Conservation (phyloP, 371 early-diverging fungal species). For the Mortierella sp. region DNA sequence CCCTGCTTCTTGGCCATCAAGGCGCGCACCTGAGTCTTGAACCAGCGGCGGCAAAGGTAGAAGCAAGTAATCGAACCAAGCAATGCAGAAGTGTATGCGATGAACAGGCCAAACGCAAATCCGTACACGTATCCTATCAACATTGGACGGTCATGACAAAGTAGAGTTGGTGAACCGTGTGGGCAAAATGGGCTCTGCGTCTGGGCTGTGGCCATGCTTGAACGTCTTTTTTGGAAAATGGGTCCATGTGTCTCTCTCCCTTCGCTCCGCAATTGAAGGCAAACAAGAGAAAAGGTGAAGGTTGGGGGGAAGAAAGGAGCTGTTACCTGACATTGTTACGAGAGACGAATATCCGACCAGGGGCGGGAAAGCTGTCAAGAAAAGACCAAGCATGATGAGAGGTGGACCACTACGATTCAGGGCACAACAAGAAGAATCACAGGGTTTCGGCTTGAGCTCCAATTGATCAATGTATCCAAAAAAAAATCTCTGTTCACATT, state of each 20-base stretch:
- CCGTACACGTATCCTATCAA: conserved; percentile 71
- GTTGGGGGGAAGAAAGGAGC: background rate
- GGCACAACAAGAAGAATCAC: too few species aligned
- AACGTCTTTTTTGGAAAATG: too few species aligned
- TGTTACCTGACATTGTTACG: conserved; percentile 63
- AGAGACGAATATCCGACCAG: conserved; percentile 73
- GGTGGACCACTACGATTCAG: conserved; percentile 36
- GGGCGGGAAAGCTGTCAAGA: conserved; percentile 74
- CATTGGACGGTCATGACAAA: too few species aligned
- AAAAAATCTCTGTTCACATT: background rate
- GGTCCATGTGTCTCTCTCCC: background rate
- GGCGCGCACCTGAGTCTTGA: conserved; percentile 60
- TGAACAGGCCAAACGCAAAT: conserved; percentile 65
- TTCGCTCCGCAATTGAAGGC: background rate
- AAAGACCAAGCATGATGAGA: conserved; percentile 50
- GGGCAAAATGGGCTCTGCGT: too few species aligned
- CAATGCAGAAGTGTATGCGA: conserved; percentile 72
- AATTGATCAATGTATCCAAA: background rate
- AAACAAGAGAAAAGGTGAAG: too few species aligned
- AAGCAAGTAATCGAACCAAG: conserved; percentile 73
- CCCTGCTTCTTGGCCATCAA: conserved; percentile 64
- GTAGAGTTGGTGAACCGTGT: too few species aligned
- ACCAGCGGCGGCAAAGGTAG: conserved; percentile 61
- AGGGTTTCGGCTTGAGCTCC: too few species aligned
- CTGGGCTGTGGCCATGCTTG: too few species aligned